A percentile compares a stretch with the other conserved stretches of the same genome.
phyloP scores from a whole-genome alignment of 768 basidiomycete species.

The Chlorophyllum brunneum region DNA sequence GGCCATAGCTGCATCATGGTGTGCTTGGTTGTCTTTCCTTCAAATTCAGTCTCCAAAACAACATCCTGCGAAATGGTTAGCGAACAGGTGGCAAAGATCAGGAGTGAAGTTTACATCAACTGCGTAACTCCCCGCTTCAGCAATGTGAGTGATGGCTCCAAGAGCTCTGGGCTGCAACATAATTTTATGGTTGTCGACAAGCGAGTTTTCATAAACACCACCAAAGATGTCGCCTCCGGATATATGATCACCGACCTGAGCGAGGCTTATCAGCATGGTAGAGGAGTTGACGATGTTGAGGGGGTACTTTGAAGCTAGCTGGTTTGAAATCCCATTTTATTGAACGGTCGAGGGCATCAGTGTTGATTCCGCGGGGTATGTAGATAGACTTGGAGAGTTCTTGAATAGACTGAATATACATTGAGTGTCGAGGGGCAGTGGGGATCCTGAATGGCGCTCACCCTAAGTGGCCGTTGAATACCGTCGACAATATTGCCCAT shows the following conservation, averaged over 20 bases:
- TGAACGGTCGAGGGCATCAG: conserved; percentile 84
- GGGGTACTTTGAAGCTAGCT: conserved; percentile 62
- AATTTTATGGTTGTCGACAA: conserved; percentile 95
- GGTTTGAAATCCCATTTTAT: conserved; percentile 96
- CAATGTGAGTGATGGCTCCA: conserved; percentile 91
- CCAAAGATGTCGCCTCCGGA: conserved; percentile 98
- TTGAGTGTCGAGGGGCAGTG: conserved; percentile 7
- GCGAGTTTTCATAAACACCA: conserved; percentile 92
- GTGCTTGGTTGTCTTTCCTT: conserved; percentile 90
- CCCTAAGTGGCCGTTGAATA: conserved; percentile 88
- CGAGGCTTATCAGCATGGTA: conserved; percentile 3
- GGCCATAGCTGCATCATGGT: conserved; percentile 99
- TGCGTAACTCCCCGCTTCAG: conserved; percentile 90
- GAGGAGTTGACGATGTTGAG: neutral
- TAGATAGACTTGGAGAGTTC: conserved; percentile 98
- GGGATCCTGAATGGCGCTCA: conserved; percentile 32
- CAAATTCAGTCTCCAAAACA: conserved; percentile 95
- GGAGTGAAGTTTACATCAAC: conserved; percentile 62
- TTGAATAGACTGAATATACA: conserved; percentile 69
- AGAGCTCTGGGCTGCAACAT: conserved; percentile 93
- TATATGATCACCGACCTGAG: conserved; percentile 91
- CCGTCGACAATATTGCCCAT: conserved; percentile 99
- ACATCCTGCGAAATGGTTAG: conserved; percentile 58
- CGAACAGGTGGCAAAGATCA: neutral
- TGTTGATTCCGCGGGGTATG: conserved; percentile 98